Percentiles rank a stretch among this genome's conserved stretches.
phyloP scores from a whole-genome alignment of 257 asterid genomes.

The Plantago ovata region DNA sequence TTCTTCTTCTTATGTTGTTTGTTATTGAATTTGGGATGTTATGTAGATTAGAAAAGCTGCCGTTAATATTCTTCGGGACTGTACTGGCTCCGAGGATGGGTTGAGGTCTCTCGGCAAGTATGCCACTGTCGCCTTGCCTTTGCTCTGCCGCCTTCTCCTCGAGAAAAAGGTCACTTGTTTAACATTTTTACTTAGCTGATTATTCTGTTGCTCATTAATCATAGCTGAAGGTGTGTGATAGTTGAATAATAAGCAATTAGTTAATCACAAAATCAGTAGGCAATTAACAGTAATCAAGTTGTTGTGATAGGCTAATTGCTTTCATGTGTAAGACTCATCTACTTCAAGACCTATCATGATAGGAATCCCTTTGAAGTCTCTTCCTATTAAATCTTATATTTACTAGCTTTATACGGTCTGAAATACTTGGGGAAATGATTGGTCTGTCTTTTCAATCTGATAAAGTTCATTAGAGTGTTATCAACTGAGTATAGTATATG shows the following conservation, averaged over 20 bases:
- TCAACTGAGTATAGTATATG: too few species aligned
- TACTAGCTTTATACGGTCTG: neutral
- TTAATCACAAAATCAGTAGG: too few species aligned
- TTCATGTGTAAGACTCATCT: too few species aligned
- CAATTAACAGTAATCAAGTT: too few species aligned
- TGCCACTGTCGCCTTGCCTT: slow-evolving; percentile 44
- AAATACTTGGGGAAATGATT: neutral
- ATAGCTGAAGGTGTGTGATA: too few species aligned
- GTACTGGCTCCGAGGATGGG: slow-evolving; percentile 92
- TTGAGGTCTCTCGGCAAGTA: slow-evolving; percentile 63
- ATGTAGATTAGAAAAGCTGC: slow-evolving; percentile 74
- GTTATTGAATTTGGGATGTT: neutral
- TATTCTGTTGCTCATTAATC: too few species aligned
- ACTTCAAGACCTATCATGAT: too few species aligned
- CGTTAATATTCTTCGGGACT: slow-evolving; percentile 79
- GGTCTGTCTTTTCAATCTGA: neutral
- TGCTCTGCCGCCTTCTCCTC: slow-evolving; percentile 55
- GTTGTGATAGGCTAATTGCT: too few species aligned
- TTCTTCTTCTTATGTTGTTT: slow-evolving; percentile 3
- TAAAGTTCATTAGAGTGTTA: neutral
- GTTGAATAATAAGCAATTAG: too few species aligned
- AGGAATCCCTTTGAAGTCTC: too few species aligned
- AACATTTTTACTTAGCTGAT: neutral
- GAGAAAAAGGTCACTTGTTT: slow-evolving; percentile 55
- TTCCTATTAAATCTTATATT: too few species aligned